phyloP scores from a whole-genome alignment of 352 stramenopile genomes.

The Blastocystis sp. region DNA sequence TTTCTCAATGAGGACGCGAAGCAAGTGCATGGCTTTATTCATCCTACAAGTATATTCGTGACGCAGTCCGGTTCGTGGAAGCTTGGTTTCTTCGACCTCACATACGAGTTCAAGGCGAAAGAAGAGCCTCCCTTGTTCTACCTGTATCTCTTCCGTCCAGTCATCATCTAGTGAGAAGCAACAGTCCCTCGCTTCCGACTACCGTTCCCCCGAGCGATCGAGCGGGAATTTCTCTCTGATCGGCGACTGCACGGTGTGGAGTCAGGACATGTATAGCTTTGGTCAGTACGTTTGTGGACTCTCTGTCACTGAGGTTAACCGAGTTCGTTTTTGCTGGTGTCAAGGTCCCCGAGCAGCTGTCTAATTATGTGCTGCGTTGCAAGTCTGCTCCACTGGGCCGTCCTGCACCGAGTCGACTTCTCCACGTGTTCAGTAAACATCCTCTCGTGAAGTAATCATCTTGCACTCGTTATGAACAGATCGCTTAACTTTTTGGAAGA shows the following conservation, averaged over 20 bases:
- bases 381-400: conserved; percentile 46
- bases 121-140: conserved; percentile 51
- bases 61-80: conserved; percentile 56
- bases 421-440: conserved; percentile 50
- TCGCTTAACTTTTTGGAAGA: conserved; percentile 51
- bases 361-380: conserved; percentile 21
- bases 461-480: not conserved
- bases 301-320: conserved; percentile 4
- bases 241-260: conserved; percentile 34
- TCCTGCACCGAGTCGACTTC: conserved; percentile 28
- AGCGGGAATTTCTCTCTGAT: conserved; percentile 44
- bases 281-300: conserved; percentile 1
- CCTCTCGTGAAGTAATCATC: conserved; percentile 43
- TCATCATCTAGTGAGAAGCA: conserved; percentile 27
- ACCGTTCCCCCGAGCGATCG: conserved; percentile 31
- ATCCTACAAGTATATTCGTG: conserved; percentile 53
- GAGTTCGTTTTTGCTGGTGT: conserved; percentile 42
- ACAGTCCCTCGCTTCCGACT: not conserved
- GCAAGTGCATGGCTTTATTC: conserved; percentile 25
- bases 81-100: conserved; percentile 54
- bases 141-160: not conserved
- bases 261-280: conserved; percentile 54
- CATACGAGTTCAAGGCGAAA: conserved; percentile 43
- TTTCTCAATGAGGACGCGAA: conserved; percentile 61
- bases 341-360: conserved; percentile 9